Base-by-base conservation (phyloP, 805 yeast genomes). In the Wickerhamomyces canadensis region DNA sequence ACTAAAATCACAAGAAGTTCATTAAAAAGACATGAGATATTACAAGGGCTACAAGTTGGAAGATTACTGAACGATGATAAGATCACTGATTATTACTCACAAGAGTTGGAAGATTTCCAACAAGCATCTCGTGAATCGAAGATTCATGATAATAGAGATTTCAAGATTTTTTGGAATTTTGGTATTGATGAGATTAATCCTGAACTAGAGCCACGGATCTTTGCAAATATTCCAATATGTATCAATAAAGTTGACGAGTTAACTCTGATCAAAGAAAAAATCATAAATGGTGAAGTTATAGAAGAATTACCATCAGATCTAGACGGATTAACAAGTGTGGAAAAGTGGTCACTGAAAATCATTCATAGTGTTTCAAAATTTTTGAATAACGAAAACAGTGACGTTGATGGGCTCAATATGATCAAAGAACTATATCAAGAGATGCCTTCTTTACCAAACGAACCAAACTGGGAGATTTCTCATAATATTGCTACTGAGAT, bases 71-170 rank as follows among this genome's bases (percentile, higher is more conserved):
- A 51, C 12, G 42, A 64, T 28, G 65, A 65, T 37, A 37, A 27
- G 3, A 21, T 45, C 24, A 25, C 12, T 0, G 57, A 51, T 21
- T 61, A 61, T 16, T 61, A 55, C 32, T 52, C 54, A 6, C 64
- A 61, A 13, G 37, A 63, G 8, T 50, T 47, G 13, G 15, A 13
- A 8, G 37, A 34, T 2, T 13, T 34, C 4, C n/a, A 34, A 5
- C n/a, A n/a, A n/a, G n/a, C n/a, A n/a, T n/a, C n/a, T n/a, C n/a
- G n/a, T n/a, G n/a, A n/a, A n/a, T n/a, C n/a, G 17, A 36, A 39
- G 11, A 32, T 34, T 24, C 25, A 22, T 21, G 91, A 84, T 52
- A 80, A 80, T 46, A 67, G 91, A 38, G 93, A 84, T 49, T 57
- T 62, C 37, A 61, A 56, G 6, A 69, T 75, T 8, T 49, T 78